phyloP scores from a whole-genome alignment of 371 early-diverging fungal genomes.

The Mortierella sp. region DNA sequence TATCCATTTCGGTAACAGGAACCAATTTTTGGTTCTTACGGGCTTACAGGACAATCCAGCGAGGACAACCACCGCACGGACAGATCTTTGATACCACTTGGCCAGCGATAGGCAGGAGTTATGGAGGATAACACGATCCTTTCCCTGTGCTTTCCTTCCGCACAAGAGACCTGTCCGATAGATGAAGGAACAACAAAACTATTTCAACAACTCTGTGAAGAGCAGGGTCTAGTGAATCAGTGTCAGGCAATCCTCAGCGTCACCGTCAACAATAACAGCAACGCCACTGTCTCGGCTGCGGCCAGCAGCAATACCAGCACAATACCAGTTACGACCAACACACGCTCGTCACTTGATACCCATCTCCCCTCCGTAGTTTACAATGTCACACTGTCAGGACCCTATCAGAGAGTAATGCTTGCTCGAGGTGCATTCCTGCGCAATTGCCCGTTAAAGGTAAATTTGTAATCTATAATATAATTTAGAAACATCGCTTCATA shows the following conservation, averaged over 20 bases:
- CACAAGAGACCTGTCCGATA: slow-evolving; percentile 21
- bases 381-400: slow-evolving; percentile 47
- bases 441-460: slow-evolving; percentile 52
- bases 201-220: slow-evolving; percentile 46
- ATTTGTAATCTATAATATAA: background rate
- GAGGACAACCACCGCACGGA: background rate
- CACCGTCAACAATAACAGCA: slow-evolving; percentile 14
- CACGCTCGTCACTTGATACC: slow-evolving; percentile 45
- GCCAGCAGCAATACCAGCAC: slow-evolving; percentile 14
- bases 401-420: slow-evolving; percentile 44
- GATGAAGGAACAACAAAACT: slow-evolving; percentile 26
- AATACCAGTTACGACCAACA: background rate
- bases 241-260: slow-evolving; percentile 40
- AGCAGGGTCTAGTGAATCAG: slow-evolving; percentile 28
- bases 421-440: slow-evolving; percentile 51
- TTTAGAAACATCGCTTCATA: background rate
- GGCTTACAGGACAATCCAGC: background rate
- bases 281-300: slow-evolving; percentile 7
- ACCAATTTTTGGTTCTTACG: background rate
- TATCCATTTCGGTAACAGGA: background rate
- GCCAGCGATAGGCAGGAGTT: slow-evolving; percentile 13
- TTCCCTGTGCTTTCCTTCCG: slow-evolving; percentile 50
- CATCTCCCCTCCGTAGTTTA: slow-evolving; percentile 29
- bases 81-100: slow-evolving; percentile 13
- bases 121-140: slow-evolving; percentile 55